Conservation (phyloP, 2,329 filamentous ascomycete species). For the Pseudocercospora fuligena region DNA sequence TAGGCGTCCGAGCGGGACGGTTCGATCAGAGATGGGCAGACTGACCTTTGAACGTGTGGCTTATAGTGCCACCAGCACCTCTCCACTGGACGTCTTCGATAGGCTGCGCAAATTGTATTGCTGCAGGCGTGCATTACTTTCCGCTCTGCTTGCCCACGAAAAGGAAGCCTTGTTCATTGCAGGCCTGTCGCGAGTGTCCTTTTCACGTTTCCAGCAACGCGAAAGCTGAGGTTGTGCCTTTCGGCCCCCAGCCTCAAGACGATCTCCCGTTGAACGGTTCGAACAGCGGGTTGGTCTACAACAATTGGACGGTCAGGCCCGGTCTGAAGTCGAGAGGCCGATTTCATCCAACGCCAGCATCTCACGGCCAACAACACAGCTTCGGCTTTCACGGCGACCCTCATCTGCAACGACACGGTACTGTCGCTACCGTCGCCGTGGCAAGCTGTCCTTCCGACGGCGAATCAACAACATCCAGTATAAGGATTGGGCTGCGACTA, state of each 20-base stretch:
- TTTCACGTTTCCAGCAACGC: not conserved
- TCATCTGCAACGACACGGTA: conserved; percentile 12
- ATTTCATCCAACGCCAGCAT: conserved; percentile 7
- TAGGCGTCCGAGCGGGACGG: conserved; percentile 24
- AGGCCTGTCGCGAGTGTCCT: conserved; percentile 5
- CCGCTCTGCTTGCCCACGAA: conserved; percentile 17
- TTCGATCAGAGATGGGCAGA: conserved; percentile 23
- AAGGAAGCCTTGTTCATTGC: conserved; percentile 11
- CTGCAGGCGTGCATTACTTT: conserved; percentile 26
- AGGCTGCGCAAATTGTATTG: conserved; percentile 25
- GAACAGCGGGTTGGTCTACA: not conserved
- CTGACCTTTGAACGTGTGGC: conserved; percentile 22
- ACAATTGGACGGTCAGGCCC: not conserved
- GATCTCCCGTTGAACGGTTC: conserved; percentile 1
- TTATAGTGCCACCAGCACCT: conserved; percentile 23
- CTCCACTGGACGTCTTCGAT: conserved; percentile 17
- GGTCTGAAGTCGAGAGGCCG: conserved; percentile 6
- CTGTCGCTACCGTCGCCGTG: conserved; percentile 29
- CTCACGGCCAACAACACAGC: conserved; percentile 9
- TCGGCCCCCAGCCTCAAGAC: not conserved
- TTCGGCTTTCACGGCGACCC: not conserved
- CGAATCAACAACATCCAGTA: conserved; percentile 24
- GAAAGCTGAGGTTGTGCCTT: not conserved
- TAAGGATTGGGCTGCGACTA: conserved; percentile 21
- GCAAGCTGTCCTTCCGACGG: conserved; percentile 22